Conservation (phyloP, 83 land plant species). For the Picea abies region DNA sequence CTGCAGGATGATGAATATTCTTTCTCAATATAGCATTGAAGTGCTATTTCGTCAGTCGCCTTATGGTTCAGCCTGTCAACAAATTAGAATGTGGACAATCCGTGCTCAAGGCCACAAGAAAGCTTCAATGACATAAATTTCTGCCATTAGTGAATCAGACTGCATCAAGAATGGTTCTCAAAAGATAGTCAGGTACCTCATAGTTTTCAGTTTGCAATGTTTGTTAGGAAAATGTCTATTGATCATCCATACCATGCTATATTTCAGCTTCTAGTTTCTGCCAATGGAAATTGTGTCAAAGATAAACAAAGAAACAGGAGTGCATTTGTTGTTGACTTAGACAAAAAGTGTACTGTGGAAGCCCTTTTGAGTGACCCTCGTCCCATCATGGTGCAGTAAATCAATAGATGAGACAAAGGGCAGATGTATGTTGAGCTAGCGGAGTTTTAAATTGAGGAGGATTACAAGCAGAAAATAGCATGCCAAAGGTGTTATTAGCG, state of each 20-base stretch:
- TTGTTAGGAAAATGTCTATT: conserved; percentile 87
- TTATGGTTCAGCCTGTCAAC: conserved; percentile 86
- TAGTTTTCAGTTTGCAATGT: conserved; percentile 83
- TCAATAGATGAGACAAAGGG: conserved; percentile 43
- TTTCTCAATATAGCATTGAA: conserved; percentile 39
- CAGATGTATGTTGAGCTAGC: conserved; percentile 86
- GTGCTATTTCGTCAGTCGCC: conserved; percentile 93
- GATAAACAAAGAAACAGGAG: conserved; percentile 87
- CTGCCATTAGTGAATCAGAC: conserved; percentile 94
- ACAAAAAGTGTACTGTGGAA: conserved; percentile 90
- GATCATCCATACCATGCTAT: conserved; percentile 97
- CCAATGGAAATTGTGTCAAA: conserved; percentile 97
- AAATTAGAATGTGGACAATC: conserved; percentile 58
- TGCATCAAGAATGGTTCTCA: conserved; percentile 85
- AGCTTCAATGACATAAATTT: conserved; percentile 92
- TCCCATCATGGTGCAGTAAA: conserved; percentile 58
- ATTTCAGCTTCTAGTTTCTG: conserved; percentile 89
- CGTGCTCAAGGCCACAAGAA: conserved; percentile 69
- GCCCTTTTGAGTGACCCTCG: conserved; percentile 64
- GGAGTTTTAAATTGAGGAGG: conserved; percentile 85
- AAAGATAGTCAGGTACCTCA: conserved; percentile 58
- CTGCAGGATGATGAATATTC: conserved; percentile 82
- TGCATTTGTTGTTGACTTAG: conserved; percentile 88
- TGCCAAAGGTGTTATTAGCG: too few species aligned
- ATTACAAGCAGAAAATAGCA: not conserved